phyloP scores from a whole-genome alignment of 768 basidiomycete genomes.

The Trametes coccinea region DNA sequence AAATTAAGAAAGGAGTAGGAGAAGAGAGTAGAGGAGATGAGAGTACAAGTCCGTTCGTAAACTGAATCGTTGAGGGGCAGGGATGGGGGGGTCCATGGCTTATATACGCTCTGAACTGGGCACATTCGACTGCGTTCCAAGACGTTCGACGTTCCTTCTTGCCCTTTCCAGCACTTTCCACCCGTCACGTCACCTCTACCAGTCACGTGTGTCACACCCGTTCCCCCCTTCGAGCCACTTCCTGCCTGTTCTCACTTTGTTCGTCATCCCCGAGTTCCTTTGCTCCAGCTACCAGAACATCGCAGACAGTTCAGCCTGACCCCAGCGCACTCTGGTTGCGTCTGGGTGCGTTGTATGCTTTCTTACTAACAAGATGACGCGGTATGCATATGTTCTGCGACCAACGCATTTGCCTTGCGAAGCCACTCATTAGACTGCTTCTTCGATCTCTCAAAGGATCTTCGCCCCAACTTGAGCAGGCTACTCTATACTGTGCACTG shows the following conservation, averaged over 20 bases:
- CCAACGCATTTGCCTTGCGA: too few species aligned
- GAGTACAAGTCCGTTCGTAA: slow-evolving; percentile 21
- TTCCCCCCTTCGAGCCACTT: not conserved
- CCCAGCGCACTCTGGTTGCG: not conserved
- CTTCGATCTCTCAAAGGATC: too few species aligned
- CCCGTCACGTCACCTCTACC: slow-evolving; percentile 15
- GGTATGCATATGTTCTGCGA: too few species aligned
- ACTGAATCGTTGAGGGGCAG: slow-evolving; percentile 22
- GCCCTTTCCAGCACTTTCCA: slow-evolving; percentile 25
- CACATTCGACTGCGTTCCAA: slow-evolving; percentile 33
- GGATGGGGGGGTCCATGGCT: slow-evolving; percentile 15
- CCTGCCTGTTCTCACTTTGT: slow-evolving; percentile 8
- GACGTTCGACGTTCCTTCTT: slow-evolving; percentile 24
- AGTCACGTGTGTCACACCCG: slow-evolving; percentile 17
- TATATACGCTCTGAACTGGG: slow-evolving; percentile 19
- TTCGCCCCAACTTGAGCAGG: too few species aligned
- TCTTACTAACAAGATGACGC: not conserved
- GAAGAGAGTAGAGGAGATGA: slow-evolving; percentile 20
- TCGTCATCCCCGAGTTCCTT: not conserved
- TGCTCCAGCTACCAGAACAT: slow-evolving; percentile 8
- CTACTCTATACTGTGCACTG: too few species aligned
- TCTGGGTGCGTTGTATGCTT: not conserved
- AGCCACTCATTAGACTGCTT: too few species aligned
- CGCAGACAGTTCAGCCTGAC: slow-evolving; percentile 1
- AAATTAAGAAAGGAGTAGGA: slow-evolving; percentile 15